Evolutionary conservation across 2,329 filamentous ascomycete species (phyloP).

Genomic region (Colletotrichum noveboracense): DNA sequence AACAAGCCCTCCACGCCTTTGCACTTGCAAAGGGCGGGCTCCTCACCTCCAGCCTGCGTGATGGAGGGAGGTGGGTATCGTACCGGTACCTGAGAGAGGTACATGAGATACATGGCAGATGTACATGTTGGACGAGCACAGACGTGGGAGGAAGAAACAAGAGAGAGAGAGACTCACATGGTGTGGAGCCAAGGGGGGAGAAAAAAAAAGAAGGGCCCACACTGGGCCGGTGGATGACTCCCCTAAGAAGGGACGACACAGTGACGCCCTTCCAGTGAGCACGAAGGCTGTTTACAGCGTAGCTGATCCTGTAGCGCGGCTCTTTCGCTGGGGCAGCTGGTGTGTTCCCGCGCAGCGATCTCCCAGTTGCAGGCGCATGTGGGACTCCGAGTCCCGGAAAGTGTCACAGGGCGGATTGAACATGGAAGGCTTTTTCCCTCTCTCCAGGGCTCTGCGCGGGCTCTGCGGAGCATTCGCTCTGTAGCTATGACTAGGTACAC

Average conservation of each 20-base stretch:
- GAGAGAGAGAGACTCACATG: not conserved
- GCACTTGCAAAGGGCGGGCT: slow-evolving; percentile 13
- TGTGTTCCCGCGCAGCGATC: not conserved
- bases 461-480: not conserved
- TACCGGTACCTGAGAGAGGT: slow-evolving; percentile 21
- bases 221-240: not conserved
- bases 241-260: not conserved
- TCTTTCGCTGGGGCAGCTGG: not conserved
- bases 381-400: not conserved
- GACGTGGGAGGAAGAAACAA: not conserved
- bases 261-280: slow-evolving; percentile 14
- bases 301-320: not conserved
- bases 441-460: not conserved
- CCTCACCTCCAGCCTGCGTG: slow-evolving; percentile 1
- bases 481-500: not conserved
- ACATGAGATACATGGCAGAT: not conserved
- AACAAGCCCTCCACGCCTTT: slow-evolving; percentile 8
- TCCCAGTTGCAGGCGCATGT: not conserved
- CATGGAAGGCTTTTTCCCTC: not conserved
- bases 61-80: slow-evolving; percentile 11
- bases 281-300: not conserved
- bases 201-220: not conserved
- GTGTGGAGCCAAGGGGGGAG: not conserved
- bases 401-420: not conserved
- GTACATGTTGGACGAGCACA: not conserved